These are phyloP conservation scores for Fusarium palustre DNA, from an alignment of 2,329 filamentous ascomycete genomes.

Conservation along the genomic window DNA sequence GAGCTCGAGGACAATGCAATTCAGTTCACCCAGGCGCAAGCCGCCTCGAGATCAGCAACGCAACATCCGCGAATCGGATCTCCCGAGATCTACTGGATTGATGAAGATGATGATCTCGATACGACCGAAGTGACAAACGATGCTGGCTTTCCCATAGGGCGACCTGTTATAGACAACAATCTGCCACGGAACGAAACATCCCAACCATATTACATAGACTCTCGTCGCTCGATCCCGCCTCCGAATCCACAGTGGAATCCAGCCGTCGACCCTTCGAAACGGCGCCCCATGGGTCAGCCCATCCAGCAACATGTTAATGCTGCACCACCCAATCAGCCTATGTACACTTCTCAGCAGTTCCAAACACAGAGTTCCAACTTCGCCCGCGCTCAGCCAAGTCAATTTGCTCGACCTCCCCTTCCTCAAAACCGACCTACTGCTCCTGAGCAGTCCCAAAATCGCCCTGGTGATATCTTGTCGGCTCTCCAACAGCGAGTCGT, in stretches of 20 bases:
- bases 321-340: slow-evolving; percentile 37
- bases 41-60: slow-evolving; percentile 41
- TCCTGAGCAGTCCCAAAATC: slow-evolving; percentile 46
- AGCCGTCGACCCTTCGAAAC: slow-evolving; percentile 44
- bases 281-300: slow-evolving; percentile 28
- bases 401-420: slow-evolving; percentile 55
- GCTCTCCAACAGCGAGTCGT: slow-evolving; percentile 65
- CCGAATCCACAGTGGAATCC: slow-evolving; percentile 57
- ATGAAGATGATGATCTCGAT: slow-evolving; percentile 67
- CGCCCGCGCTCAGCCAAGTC: slow-evolving; percentile 54
- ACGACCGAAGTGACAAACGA: slow-evolving; percentile 67
- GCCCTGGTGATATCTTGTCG: slow-evolving; percentile 54
- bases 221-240: slow-evolving; percentile 49
- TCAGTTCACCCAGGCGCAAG: slow-evolving; percentile 64
- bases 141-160: slow-evolving; percentile 55
- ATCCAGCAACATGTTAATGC: slow-evolving; percentile 29
- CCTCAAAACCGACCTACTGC: slow-evolving; percentile 41
- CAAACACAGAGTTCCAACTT: slow-evolving; percentile 47
- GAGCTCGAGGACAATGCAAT: slow-evolving; percentile 74
- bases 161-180: slow-evolving; percentile 53
- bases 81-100: slow-evolving; percentile 59
- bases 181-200: slow-evolving; percentile 50
- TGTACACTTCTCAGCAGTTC: slow-evolving; percentile 49
- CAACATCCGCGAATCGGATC: slow-evolving; percentile 45
- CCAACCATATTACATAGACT: slow-evolving; percentile 34